These are phyloP conservation scores for Tritrichomonas foetus DNA, from an alignment of 208 protist species.

Conservation along the genomic window DNA sequence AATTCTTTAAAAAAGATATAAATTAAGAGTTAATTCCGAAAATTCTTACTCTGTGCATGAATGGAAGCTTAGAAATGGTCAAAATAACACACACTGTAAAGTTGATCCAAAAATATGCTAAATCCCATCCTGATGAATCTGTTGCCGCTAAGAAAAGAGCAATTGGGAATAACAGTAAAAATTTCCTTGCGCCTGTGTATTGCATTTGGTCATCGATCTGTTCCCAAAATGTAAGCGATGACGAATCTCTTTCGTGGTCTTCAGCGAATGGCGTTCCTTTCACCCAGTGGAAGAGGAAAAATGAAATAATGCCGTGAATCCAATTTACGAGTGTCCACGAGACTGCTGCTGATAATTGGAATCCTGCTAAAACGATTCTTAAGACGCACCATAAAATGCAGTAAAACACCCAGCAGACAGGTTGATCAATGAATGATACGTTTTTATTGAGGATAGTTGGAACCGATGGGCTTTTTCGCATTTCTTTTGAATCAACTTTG, in stretches of 20 bases:
- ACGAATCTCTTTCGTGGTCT: constrained; percentile 34
- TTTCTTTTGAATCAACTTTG: background rate
- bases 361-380: background rate
- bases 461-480: background rate
- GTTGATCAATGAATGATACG: constrained; percentile 8
- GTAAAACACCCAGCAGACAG: background rate
- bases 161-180: constrained; percentile 38
- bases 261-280: constrained; percentile 42
- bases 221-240: constrained; percentile 42
- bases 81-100: background rate
- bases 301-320: constrained; percentile 28
- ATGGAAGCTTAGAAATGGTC: constrained; percentile 41
- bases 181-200: constrained; percentile 46
- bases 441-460: constrained; percentile 30
- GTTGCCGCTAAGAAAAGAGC: constrained; percentile 39
- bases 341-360: background rate
- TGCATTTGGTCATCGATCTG: constrained; percentile 44
- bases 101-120: constrained; percentile 42
- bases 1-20: background rate
- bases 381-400: background rate
- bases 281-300: constrained; percentile 47
- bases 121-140: constrained; percentile 41
- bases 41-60: constrained; percentile 47
- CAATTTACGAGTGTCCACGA: background rate
- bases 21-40: constrained; percentile 43